Evolutionary conservation across 2,329 filamentous ascomycete species (phyloP).

Genomic region (Clathrospora elynae): DNA sequence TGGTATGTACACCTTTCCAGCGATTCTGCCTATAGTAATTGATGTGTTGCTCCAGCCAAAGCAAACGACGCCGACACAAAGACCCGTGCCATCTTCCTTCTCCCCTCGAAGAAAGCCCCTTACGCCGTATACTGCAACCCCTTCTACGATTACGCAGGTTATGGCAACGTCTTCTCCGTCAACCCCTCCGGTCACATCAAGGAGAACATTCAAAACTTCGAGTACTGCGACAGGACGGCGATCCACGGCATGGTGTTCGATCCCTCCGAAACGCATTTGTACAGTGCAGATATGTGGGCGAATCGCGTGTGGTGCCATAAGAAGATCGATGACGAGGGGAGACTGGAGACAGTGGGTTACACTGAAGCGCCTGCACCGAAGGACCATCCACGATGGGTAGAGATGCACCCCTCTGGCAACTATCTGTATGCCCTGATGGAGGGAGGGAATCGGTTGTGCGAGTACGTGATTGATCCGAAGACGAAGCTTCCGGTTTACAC

Average conservation of each 20-base stretch:
- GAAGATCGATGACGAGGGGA: constrained; percentile 66
- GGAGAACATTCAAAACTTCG: constrained; percentile 72
- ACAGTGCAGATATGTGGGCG: constrained; percentile 76
- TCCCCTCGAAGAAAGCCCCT: constrained; percentile 76
- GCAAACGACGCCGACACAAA: constrained; percentile 74
- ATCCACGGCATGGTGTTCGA: constrained; percentile 86
- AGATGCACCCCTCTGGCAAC: constrained; percentile 75
- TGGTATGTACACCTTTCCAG: constrained; percentile 57
- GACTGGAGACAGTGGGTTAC: constrained; percentile 71
- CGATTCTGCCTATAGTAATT: background rate
- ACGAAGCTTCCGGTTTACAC: constrained; percentile 81
- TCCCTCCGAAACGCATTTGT: constrained; percentile 72
- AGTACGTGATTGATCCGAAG: constrained; percentile 76
- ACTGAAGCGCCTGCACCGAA: constrained; percentile 70
- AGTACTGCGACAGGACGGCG: constrained; percentile 70
- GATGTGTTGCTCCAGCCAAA: constrained; percentile 56
- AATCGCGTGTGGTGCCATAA: constrained; percentile 86
- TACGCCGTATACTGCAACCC: constrained; percentile 88
- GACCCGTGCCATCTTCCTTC: constrained; percentile 86
- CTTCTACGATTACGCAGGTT: constrained; percentile 84
- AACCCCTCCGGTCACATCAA: constrained; percentile 62
- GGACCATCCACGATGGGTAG: constrained; percentile 88
- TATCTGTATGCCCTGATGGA: constrained; percentile 90
- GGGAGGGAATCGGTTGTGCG: constrained; percentile 80
- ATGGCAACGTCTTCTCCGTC: constrained; percentile 76